Base-by-base conservation (phyloP, 192 early-diverging fungal genomes). In the Coemansia sp. region DNA sequence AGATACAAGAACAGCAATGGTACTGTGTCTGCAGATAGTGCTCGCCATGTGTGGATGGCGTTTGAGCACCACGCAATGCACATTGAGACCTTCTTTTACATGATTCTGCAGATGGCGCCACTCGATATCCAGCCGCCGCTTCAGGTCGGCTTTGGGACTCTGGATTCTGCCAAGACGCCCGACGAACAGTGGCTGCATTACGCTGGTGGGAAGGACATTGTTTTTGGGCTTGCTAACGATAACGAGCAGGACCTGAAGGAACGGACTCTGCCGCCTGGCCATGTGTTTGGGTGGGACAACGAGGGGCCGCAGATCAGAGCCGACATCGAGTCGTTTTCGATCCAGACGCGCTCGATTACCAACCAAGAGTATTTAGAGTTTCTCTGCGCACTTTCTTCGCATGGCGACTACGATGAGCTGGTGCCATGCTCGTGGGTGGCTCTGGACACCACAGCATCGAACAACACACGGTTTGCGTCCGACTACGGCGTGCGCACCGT, bases 61-160 rank as follows among this genome's bases (percentile, higher is more conserved):
- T 95, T 91, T 82, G 95, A 98, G 73, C 95, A 98, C 72, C 92
- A 98, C 65, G 94, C 90, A 1, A 90, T 96, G 94, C 95, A 98
- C 64, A 73, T 95, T 8, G 95, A 98, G 73, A 98, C 95, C 0
- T 43, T 97, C 18, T 74, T 97, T 3, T 95, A 95, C 66, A 98
- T 98, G 94, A 73, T 95, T 4, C 81, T 94, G 6, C 95, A 80
- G 46, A 72, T 80, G 78, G 7, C 51, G 6, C 78, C 78, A n/a
- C 21, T 10, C 16, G 56, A 73, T 8, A 82, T 76, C 5, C 16
- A 51, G 43, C 26, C 78, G 43, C 83, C 84, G 0, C 19, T 49
- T 5, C 32, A 37, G 16, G 43, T 41, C 32, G 39, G 37, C 7
- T 71, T 65, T 61, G 26, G 51, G 19, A 0, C 57, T 6, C n/a